phyloP scores from a whole-genome alignment of 129 eudicot species.

The Pseudognaphalium luteoalbum region DNA sequence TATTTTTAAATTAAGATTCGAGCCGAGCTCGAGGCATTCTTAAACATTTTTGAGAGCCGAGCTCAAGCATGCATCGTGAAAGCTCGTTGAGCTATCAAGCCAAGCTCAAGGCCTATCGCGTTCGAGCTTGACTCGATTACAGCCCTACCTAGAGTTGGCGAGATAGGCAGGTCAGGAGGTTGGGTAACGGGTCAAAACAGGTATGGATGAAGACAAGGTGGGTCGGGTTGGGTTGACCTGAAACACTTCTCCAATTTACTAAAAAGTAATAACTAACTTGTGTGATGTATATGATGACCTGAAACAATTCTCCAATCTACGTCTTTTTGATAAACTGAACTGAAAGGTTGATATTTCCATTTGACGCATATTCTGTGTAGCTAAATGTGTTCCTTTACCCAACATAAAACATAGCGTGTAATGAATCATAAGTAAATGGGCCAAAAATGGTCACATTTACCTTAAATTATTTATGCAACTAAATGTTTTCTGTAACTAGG shows the following conservation, averaged over 20 bases:
- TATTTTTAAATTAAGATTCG: too few relatives aligned
- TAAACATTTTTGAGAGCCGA: too few relatives aligned
- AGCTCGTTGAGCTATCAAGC: too few relatives aligned
- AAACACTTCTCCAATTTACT: too few relatives aligned
- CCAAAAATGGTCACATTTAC: neutral
- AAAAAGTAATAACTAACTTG: neutral
- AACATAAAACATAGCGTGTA: neutral
- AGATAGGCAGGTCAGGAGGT: neutral
- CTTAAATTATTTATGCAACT: neutral
- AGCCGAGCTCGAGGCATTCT: too few relatives aligned
- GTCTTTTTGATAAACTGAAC: neutral
- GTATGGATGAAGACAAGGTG: neutral
- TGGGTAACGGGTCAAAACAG: neutral
- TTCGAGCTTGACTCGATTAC: too few relatives aligned
- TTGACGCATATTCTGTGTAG: neutral
- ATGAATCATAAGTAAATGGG: neutral
- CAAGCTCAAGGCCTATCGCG: too few relatives aligned
- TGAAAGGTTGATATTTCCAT: neutral
- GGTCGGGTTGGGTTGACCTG: neutral
- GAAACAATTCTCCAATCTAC: neutral
- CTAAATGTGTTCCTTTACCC: neutral
- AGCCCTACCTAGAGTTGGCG: neutral
- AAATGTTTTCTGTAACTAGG: neutral
- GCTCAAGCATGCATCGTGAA: too few relatives aligned
- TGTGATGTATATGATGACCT: neutral